phyloP scores from a whole-genome alignment of 495 filamentous ascomycete species.

The Pseudevernia furfuracea region DNA sequence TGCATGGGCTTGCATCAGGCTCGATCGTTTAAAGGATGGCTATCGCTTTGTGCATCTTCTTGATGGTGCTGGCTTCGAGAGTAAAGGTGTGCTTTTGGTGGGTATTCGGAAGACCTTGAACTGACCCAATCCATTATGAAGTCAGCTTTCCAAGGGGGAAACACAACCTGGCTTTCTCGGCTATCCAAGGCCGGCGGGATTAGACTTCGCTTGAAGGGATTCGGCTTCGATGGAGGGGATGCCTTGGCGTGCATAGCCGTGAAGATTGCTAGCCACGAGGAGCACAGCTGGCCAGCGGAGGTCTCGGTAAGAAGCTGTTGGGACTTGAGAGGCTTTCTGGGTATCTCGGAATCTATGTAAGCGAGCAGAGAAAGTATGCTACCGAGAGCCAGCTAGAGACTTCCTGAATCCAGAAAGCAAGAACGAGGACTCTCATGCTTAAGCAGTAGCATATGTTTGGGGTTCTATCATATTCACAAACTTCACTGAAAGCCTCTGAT shows the following conservation, averaged over 20 bases:
- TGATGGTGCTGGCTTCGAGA: constrained; percentile 53
- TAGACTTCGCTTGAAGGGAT: not conserved
- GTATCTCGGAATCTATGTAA: not conserved
- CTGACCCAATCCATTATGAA: not conserved
- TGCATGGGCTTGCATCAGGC: constrained; percentile 79
- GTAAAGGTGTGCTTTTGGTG: constrained; percentile 60
- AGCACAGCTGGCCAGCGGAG: not conserved
- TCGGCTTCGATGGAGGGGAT: not conserved
- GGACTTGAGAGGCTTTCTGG: not conserved
- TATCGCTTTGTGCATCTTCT: constrained; percentile 69
- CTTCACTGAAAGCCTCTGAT: not conserved
- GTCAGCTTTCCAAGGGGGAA: not conserved
- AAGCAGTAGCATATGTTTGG: not conserved
- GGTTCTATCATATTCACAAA: not conserved
- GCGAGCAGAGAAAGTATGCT: not conserved
- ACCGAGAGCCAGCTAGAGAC: not conserved
- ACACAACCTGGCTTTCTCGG: not conserved
- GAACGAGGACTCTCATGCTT: not conserved
- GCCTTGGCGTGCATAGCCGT: not conserved
- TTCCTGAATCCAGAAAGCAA: not conserved
- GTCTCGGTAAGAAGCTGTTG: not conserved
- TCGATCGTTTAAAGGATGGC: constrained; percentile 69
- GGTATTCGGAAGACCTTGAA: constrained; percentile 48
- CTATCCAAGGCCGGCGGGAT: not conserved
- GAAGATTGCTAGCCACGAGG: not conserved